A percentile compares a stretch with the other conserved stretches of the same genome.
Conservation (phyloP, 129 eudicot species). For the Pulicaria dysenterica region DNA sequence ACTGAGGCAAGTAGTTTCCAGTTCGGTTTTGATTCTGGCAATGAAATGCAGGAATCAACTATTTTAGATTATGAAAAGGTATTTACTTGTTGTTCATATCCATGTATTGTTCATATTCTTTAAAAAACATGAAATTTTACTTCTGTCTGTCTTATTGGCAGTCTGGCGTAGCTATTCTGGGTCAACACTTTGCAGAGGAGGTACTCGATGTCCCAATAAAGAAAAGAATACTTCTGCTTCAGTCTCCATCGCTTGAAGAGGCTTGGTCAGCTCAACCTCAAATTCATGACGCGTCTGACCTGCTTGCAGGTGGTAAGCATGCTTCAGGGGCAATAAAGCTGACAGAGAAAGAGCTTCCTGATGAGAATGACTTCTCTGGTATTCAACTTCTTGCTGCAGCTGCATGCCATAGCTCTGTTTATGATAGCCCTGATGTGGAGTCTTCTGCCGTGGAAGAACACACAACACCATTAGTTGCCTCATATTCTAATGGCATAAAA, state of each 20-base stretch:
- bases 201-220: slow-evolving; percentile 67
- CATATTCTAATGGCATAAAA: slow-evolving; percentile 27
- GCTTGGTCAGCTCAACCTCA: slow-evolving; percentile 37
- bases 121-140: not conserved
- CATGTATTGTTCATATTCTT: not conserved
- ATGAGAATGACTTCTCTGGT: slow-evolving; percentile 64
- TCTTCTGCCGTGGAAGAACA: slow-evolving; percentile 37
- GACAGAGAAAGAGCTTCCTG: slow-evolving; percentile 22
- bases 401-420: slow-evolving; percentile 52
- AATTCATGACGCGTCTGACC: slow-evolving; percentile 23
- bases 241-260: slow-evolving; percentile 43
- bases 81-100: slow-evolving; percentile 9
- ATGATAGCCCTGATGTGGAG: slow-evolving; percentile 35
- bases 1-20: slow-evolving; percentile 32
- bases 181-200: slow-evolving; percentile 53
- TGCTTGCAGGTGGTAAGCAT: not conserved
- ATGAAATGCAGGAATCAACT: slow-evolving; percentile 39
- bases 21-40: slow-evolving; percentile 18
- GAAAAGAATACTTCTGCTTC: slow-evolving; percentile 62
- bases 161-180: slow-evolving; percentile 57
- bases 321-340: slow-evolving; percentile 26
- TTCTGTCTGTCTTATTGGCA: slow-evolving; percentile 30
- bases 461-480: slow-evolving; percentile 32
- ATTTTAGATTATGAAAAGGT: slow-evolving; percentile 71
- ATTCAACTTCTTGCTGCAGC: slow-evolving; percentile 73